These are phyloP conservation scores for Ophiostoma triangulosporum DNA, from an alignment of 2,329 filamentous ascomycete genomes.

Conservation along the genomic window DNA sequence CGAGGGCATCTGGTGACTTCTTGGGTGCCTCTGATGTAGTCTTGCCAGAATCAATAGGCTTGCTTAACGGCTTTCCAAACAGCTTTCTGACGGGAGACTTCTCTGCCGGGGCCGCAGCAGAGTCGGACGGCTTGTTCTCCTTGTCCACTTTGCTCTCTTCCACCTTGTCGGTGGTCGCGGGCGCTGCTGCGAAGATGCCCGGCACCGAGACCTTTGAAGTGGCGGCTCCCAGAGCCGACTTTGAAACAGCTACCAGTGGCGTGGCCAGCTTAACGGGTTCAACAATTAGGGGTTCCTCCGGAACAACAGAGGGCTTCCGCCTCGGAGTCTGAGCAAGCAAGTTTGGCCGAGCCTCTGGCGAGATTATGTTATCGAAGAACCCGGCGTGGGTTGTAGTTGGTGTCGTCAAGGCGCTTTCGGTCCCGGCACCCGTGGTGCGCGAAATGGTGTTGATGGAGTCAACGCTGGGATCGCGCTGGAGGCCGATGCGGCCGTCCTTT, in stretches of 20 bases:
- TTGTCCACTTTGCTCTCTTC: background rate
- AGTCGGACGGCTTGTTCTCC: background rate
- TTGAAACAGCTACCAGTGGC: background rate
- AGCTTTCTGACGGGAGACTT: background rate
- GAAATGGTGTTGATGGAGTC: slow-evolving; percentile 27
- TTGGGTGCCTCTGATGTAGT: background rate
- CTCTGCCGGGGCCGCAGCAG: background rate
- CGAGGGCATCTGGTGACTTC: background rate
- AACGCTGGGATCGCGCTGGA: slow-evolving; percentile 31
- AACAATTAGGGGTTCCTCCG: slow-evolving; percentile 1
- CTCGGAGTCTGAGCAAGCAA: background rate
- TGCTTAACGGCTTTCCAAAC: background rate
- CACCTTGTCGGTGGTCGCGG: background rate
- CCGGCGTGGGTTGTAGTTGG: slow-evolving; percentile 11
- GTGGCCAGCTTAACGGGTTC: background rate
- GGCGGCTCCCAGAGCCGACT: background rate
- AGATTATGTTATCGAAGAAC: background rate
- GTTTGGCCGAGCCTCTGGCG: slow-evolving; percentile 15
- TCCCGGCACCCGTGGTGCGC: slow-evolving; percentile 25
- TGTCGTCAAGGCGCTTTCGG: slow-evolving; percentile 25
- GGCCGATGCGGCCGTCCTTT: slow-evolving; percentile 44
- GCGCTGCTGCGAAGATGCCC: background rate
- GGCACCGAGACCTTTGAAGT: background rate
- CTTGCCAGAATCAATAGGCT: background rate
- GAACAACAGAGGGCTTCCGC: background rate